phyloP scores from a whole-genome alignment of 2,329 filamentous ascomycete genomes.

The Xylariaceae sp. region DNA sequence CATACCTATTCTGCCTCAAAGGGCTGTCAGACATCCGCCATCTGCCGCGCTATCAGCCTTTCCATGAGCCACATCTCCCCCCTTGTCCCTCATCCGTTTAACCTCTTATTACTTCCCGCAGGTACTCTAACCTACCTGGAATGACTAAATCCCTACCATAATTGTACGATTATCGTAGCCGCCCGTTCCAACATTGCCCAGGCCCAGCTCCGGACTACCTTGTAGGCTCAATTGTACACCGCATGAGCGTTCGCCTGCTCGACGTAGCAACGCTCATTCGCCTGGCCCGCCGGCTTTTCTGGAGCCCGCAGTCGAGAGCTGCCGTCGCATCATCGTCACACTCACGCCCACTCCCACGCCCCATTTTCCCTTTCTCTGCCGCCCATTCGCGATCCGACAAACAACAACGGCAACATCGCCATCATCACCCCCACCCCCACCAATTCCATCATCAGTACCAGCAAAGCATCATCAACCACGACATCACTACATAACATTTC shows the following conservation, averaged over 20 bases:
- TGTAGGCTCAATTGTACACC: constrained; percentile 5
- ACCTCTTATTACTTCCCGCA: neutral
- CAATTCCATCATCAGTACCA: neutral
- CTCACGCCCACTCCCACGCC: neutral
- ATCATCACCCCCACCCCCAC: neutral
- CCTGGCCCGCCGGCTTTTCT: neutral
- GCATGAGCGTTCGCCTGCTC: neutral
- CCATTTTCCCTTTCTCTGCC: neutral
- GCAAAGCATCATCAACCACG: neutral
- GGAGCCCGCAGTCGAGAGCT: neutral
- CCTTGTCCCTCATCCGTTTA: constrained; percentile 8
- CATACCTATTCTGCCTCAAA: constrained; percentile 8
- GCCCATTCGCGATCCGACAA: neutral
- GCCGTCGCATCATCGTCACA: constrained; percentile 11
- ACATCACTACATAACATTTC: neutral
- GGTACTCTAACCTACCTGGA: neutral
- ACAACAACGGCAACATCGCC: neutral
- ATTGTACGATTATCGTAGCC: constrained; percentile 10
- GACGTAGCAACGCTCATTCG: neutral
- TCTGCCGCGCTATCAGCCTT: constrained; percentile 15
- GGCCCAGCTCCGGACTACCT: neutral
- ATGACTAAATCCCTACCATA: constrained; percentile 2
- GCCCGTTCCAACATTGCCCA: constrained; percentile 2
- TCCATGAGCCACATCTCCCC: constrained; percentile 12
- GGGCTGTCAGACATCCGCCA: constrained; percentile 5